A percentile compares a stretch with the other conserved stretches of the same genome.
phyloP scores from a whole-genome alignment of 148 eudicot species.

The Rhododendron molle region DNA sequence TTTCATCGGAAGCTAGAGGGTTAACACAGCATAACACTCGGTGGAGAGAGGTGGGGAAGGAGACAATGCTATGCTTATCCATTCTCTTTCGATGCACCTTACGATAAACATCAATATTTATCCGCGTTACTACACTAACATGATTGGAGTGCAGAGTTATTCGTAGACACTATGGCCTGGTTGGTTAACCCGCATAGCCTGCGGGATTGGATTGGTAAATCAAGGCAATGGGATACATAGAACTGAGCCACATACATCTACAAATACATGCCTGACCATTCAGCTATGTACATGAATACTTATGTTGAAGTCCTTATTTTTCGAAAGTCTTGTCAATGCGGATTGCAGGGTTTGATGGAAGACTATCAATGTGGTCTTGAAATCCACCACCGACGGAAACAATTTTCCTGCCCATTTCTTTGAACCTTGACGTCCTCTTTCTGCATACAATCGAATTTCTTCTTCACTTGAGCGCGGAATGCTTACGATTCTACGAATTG shows the following conservation, averaged over 20 bases:
- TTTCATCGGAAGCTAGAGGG: not conserved
- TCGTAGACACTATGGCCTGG: not conserved
- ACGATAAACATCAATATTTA: not conserved
- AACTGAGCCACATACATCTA: not conserved
- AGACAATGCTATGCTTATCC: not conserved
- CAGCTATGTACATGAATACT: not conserved
- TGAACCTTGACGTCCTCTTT: not conserved
- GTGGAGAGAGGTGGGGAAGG: not conserved
- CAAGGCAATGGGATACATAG: not conserved
- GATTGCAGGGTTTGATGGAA: too few species aligned
- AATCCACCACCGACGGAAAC: not conserved
- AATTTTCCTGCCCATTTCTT: not conserved
- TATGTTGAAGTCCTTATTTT: not conserved
- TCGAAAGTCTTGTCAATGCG: too few species aligned
- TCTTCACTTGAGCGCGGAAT: not conserved
- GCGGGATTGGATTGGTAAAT: not conserved
- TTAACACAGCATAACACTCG: not conserved
- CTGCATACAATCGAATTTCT: not conserved
- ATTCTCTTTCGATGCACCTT: not conserved
- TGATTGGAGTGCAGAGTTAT: too few species aligned
- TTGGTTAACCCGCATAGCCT: not conserved
- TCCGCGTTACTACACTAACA: not conserved
- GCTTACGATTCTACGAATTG: not conserved
- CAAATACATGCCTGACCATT: not conserved
- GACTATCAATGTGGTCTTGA: too few species aligned